Percentiles rank a stretch among this genome's conserved stretches.
phyloP scores from a whole-genome alignment of 2,329 filamentous ascomycete genomes.

The Colletotrichum aenigma region DNA sequence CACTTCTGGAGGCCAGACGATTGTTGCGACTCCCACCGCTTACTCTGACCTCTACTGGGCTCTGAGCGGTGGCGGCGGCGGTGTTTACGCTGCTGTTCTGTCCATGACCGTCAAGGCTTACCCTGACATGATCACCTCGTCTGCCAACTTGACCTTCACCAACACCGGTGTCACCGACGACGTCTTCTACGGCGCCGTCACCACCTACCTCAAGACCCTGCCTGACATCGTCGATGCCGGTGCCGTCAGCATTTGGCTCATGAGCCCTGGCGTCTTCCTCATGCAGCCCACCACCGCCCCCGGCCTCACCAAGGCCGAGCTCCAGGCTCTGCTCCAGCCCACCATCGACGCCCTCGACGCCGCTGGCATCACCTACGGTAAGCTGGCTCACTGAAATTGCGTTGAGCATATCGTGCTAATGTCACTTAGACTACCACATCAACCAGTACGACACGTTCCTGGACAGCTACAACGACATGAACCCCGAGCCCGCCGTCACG shows the following conservation, averaged over 20 bases:
- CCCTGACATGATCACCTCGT: conserved; percentile 40
- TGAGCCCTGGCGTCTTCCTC: not conserved
- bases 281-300: conserved; percentile 42
- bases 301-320: conserved; percentile 41
- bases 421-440: conserved; percentile 18
- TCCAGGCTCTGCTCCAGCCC: conserved; percentile 43
- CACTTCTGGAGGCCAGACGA: conserved; percentile 42
- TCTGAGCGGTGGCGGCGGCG: conserved; percentile 54
- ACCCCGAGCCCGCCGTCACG: conserved; percentile 17
- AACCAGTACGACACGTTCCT: conserved; percentile 30
- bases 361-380: conserved; percentile 27
- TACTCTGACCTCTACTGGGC: conserved; percentile 62
- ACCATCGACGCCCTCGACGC: conserved; percentile 33
- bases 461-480: conserved; percentile 21
- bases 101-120: conserved; percentile 45
- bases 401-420: not conserved
- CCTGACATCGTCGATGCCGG: conserved; percentile 13
- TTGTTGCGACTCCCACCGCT: conserved; percentile 44
- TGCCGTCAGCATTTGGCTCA: conserved; percentile 13
- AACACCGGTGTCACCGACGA: conserved; percentile 23
- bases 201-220: not conserved
- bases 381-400: conserved; percentile 15
- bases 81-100: conserved; percentile 55
- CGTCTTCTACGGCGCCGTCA: conserved; percentile 23
- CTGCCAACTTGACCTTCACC: conserved; percentile 46